Evolutionary conservation across 805 yeast genomes (phyloP), one percentile per base, ranked within the genome.

Genomic region (Metschnikowia dekortorum): DNA sequence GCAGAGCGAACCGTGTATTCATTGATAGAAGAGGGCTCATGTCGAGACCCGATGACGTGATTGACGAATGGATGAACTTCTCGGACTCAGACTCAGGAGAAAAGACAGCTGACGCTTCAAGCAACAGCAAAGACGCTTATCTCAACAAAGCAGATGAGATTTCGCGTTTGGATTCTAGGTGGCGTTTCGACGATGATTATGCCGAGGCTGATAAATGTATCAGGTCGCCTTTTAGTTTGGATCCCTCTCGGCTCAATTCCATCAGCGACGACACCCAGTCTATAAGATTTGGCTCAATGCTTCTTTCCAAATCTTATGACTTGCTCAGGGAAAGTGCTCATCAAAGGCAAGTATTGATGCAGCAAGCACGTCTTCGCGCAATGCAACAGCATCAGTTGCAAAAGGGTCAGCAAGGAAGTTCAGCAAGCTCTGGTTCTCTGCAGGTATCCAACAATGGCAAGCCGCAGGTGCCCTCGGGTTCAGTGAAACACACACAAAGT

Each of bases 271-370:
- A 84, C 46, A 90, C 97, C 1, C 97, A 91, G 67, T 84, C 87
- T 1, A 87, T 92, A 31, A 75, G 97, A 52, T 91, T 91, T 68
- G 96, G 97, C 8, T 82, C 96, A 6, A 90, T 90, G 97, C 69
- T 92, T 32, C 74, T 90, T 39, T 82, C 94, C 4, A 92, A 91
- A 66, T 84, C 97, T 0, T 87, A 87, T 62, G 97, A 90, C 48
- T 78, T 84, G 46, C 71, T 84, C 55, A 74, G 89, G 59, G 89
- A 90, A 62, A 85, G 91, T 18, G 82, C 87, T 49, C 78, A 82
- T 61, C 83, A 83, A 67, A 77, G 94, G 57, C 75, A 70, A 51
- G 60, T 63, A 22, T 64, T 63, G 53, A 61, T 73, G 26, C 90
- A 81, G 67, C 84, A 68, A 71, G 78, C 76, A 3, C 66, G 72